Percentiles rank a stretch among this genome's conserved stretches.
These are phyloP conservation scores for Trichoderma reesei DNA, from an alignment of 495 filamentous ascomycete species.

Conservation along the genomic window DNA sequence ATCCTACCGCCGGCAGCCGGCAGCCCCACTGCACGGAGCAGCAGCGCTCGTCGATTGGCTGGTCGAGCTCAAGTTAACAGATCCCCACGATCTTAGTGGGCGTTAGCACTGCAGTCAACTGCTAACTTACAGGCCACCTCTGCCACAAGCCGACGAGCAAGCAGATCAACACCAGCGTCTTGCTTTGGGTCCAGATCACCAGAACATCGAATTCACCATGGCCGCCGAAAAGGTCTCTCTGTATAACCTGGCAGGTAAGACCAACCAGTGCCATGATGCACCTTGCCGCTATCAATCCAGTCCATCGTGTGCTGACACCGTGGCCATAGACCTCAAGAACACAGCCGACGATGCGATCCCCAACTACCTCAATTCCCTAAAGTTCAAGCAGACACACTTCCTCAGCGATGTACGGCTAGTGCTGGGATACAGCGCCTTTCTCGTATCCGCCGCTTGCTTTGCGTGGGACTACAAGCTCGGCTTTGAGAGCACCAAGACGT, in stretches of 20 bases:
- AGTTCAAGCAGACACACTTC: slow-evolving; percentile 69
- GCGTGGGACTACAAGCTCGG: slow-evolving; percentile 83
- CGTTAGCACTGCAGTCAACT: not conserved
- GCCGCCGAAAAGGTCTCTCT: slow-evolving; percentile 52
- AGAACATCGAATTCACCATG: slow-evolving; percentile 12
- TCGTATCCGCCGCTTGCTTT: slow-evolving; percentile 72
- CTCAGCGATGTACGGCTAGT: slow-evolving; percentile 73
- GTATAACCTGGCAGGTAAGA: slow-evolving; percentile 55
- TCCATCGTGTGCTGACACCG: slow-evolving; percentile 6
- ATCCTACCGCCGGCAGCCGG: slow-evolving; percentile 7
- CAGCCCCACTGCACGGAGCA: not conserved
- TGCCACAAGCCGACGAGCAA: not conserved
- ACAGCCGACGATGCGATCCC: slow-evolving; percentile 88
- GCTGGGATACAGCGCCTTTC: slow-evolving; percentile 74
- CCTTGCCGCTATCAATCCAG: not conserved
- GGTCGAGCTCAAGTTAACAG: not conserved
- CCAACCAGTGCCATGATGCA: not conserved
- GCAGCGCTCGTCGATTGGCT: not conserved
- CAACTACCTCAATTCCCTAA: slow-evolving; percentile 80
- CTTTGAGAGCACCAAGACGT: slow-evolving; percentile 70
- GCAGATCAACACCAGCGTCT: not conserved
- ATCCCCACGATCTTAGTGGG: slow-evolving; percentile 1
- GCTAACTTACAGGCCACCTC: not conserved
- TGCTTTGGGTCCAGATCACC: not conserved
- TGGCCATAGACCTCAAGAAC: slow-evolving; percentile 74